Evolutionary conservation across 352 stramenopile species (phyloP), one percentile per base, ranked within the genome.

Genomic region (Phytophthora pini): DNA sequence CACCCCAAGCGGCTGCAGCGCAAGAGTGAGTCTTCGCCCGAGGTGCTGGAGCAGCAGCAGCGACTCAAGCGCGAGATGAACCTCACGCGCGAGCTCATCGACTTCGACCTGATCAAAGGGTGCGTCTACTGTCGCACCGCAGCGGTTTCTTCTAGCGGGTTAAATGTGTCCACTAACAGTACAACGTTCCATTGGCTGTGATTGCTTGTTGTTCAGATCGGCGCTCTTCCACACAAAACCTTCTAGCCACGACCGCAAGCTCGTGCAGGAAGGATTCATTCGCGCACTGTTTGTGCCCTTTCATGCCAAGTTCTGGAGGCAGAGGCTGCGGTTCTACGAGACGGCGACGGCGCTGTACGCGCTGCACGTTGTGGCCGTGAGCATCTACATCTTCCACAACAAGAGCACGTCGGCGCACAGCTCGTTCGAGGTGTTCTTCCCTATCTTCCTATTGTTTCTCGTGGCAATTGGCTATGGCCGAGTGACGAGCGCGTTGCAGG

Each of bases 61-160:
- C 79, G 80, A 3, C 64, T 81, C 39, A 87, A 84, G 51, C 80
- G 66, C 60, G 82, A 91, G 49, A 77, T 87, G 41, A 76, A 90
- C 57, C 69, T 89, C 44, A 87, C 65, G 38, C 78, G 81, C 41
- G 87, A 95, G 49, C 80, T 95, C 47, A 93, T 95, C 45, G 87
- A 95, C 77, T 93, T 93, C 65, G 87, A 95, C 56, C 71, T 93
- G 44, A 93, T 95, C 55, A 95, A 95, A 81, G 87, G 85, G 81
- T 91, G 50, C 17, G 73, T 71, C 1, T 3, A 2, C 34, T 49
- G 12, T 15, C 22, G 11, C 27, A 48, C 15, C 15, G 9, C 31
- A 36, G 9, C 3, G 31, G 17, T 12, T 31, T 50, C 22, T 52
- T 68, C 6, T 26, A 2, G 32, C 32, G 50, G 17, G 22, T 39